Evolutionary conservation across 441 rosid genomes (phyloP), one percentile per base, ranked within the genome.

Genomic region (Biscutella laevigata): DNA sequence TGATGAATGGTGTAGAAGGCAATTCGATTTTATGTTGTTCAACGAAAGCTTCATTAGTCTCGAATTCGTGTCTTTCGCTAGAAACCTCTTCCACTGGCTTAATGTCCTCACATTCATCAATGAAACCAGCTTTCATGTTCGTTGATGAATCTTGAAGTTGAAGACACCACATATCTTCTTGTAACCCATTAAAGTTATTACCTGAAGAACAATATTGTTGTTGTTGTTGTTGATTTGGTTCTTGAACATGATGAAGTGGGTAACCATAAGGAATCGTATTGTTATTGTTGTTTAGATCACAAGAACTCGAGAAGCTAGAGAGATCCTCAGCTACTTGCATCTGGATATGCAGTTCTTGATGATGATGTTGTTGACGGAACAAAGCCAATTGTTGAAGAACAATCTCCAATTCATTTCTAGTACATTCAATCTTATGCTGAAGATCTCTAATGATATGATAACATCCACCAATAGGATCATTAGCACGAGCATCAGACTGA

Each of bases 381-480:
- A 82, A 30, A 6, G 83, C 88, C 0, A 91, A 46, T 16, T 91
- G 99, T 12, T 89, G 88, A 44, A 70, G 84, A 64, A 92, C 92
- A 4, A 88, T 54, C 25, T 86, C 88, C 7, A 88, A 83, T 55
- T 92, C 95, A 7, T 80, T 83, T 62, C 76, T 76, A 9, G 38
- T 67, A 40, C 56, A 78, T 1, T 83, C 87, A 14, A 92, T 84
- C 61, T 88, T 79, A 2, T 75, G 75, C 13, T 88, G 92, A n/a
- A 86, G 91, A 10, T 84, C 77, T 7, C 74, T 68, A 1, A 88
- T 71, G 49, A 92, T 82, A 5, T 80, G 26, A 66, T 62, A 82
- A 42, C 98, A 92, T 0, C 98, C 98, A 0, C 84, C 83, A 2
- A 92, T 76, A 1, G 97, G 98, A 45, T 92, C 98, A n/a, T 40